Percentiles rank a stretch among this genome's conserved stretches.
These are phyloP conservation scores for Lasiodiplodia theobromae DNA, from an alignment of 2,329 filamentous ascomycete genomes.

Conservation along the genomic window DNA sequence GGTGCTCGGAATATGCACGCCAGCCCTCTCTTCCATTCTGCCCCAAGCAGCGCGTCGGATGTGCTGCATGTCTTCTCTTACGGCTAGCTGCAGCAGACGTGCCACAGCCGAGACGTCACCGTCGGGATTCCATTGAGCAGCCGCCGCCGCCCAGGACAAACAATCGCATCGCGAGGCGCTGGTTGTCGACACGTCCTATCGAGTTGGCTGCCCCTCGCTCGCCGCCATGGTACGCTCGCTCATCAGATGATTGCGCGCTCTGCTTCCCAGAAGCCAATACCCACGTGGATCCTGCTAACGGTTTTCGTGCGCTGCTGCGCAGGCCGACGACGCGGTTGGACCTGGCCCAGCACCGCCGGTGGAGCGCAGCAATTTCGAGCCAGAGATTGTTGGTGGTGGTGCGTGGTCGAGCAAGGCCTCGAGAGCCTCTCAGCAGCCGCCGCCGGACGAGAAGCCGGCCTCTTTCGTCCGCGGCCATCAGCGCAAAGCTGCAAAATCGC, in stretches of 20 bases:
- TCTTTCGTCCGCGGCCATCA: conserved; percentile 15
- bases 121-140: conserved; percentile 14
- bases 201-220: not conserved
- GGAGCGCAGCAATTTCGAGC: conserved; percentile 24
- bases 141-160: conserved; percentile 16
- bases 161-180: conserved; percentile 7
- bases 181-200: conserved; percentile 19
- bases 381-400: conserved; percentile 16
- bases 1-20: conserved; percentile 18
- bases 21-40: not conserved
- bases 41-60: conserved; percentile 8
- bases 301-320: conserved; percentile 24
- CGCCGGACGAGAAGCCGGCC: conserved; percentile 13
- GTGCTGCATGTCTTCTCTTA: conserved; percentile 44
- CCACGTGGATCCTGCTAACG: conserved; percentile 27
- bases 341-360: conserved; percentile 21
- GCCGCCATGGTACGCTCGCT: conserved; percentile 26
- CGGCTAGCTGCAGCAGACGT: conserved; percentile 98
- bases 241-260: conserved; percentile 10
- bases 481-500: conserved; percentile 22
- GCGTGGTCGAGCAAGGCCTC: not conserved
- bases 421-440: conserved; percentile 4
- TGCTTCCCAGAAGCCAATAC: conserved; percentile 1
- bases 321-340: conserved; percentile 27
- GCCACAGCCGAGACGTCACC: conserved; percentile 80